phyloP scores from a whole-genome alignment of 495 filamentous ascomycete genomes.

The Penicillium atrosanguineum region DNA sequence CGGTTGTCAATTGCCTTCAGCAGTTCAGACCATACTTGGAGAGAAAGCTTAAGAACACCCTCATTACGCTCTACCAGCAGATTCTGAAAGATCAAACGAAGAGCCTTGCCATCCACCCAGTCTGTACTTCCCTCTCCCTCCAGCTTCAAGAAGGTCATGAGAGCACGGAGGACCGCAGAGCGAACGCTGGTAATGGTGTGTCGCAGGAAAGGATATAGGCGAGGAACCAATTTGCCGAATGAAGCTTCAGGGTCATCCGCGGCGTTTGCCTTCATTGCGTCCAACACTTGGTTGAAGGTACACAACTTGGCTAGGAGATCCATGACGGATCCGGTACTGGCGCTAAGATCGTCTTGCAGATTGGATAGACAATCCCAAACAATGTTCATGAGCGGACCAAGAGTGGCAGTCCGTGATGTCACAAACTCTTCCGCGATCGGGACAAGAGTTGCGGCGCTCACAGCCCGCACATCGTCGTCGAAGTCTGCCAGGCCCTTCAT shows the following conservation, averaged over 20 bases:
- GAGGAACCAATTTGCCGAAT: slow-evolving; percentile 86
- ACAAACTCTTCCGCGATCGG: slow-evolving; percentile 95
- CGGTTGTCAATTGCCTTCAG: slow-evolving; percentile 60
- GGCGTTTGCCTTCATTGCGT: slow-evolving; percentile 91
- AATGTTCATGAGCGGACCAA: slow-evolving; percentile 81
- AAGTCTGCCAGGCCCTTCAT: slow-evolving; percentile 90
- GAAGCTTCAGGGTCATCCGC: slow-evolving; percentile 77
- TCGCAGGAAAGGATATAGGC: slow-evolving; percentile 91
- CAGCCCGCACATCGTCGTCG: slow-evolving; percentile 94
- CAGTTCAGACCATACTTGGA: slow-evolving; percentile 83
- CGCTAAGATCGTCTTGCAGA: slow-evolving; percentile 91
- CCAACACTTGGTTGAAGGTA: slow-evolving; percentile 86
- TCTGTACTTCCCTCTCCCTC: slow-evolving; percentile 78
- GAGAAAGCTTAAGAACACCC: slow-evolving; percentile 70
- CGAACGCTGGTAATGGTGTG: slow-evolving; percentile 97
- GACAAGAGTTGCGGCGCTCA: slow-evolving; percentile 93
- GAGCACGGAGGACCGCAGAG: slow-evolving; percentile 84
- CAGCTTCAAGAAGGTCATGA: slow-evolving; percentile 88
- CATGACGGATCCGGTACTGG: slow-evolving; percentile 97
- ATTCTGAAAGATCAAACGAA: slow-evolving; percentile 91
- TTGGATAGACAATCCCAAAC: slow-evolving; percentile 97
- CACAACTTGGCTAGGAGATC: slow-evolving; percentile 94
- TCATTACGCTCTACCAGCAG: slow-evolving; percentile 89
- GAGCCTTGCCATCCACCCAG: slow-evolving; percentile 87
- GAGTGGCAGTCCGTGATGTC: slow-evolving; percentile 68